phyloP scores from a whole-genome alignment of 192 early-diverging fungal species.

The Backusella liffmaniae region DNA sequence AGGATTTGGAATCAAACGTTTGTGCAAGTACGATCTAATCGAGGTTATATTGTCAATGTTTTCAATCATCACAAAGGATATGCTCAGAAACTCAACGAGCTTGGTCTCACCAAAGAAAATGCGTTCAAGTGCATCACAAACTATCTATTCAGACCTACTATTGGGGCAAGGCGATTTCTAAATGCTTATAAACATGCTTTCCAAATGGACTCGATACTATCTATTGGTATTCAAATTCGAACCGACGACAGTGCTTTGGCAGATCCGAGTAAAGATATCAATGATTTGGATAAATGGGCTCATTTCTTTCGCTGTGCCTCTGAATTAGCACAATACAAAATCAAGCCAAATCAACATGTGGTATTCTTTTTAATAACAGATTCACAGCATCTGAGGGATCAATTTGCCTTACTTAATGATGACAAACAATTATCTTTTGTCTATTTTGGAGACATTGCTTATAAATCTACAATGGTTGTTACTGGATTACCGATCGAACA shows the following conservation, averaged over 20 bases:
- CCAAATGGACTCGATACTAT: slow-evolving; percentile 35
- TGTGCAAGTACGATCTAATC: slow-evolving; percentile 40
- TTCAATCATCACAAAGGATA: slow-evolving; percentile 35
- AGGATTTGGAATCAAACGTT: slow-evolving; percentile 31
- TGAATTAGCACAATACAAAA: slow-evolving; percentile 32
- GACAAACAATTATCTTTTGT: neutral
- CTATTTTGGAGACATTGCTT: slow-evolving; percentile 16
- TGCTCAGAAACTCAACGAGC: slow-evolving; percentile 16
- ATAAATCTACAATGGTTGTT: slow-evolving; percentile 23
- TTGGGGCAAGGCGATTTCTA: slow-evolving; percentile 33
- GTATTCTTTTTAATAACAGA: slow-evolving; percentile 46
- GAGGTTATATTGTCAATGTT: slow-evolving; percentile 39
- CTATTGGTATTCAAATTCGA: slow-evolving; percentile 44
- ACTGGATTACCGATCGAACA: slow-evolving; percentile 45
- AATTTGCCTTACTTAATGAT: slow-evolving; percentile 33
- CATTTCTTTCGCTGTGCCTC: slow-evolving; percentile 43
- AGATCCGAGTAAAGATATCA: slow-evolving; percentile 31
- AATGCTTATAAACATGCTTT: slow-evolving; percentile 36
- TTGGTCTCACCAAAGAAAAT: slow-evolving; percentile 41
- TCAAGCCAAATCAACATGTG: slow-evolving; percentile 19
- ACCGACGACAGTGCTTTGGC: slow-evolving; percentile 39
- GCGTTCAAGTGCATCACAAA: slow-evolving; percentile 43
- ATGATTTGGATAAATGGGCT: slow-evolving; percentile 31
- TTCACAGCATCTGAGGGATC: slow-evolving; percentile 38
- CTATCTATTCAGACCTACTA: slow-evolving; percentile 39